Evolutionary conservation across 2,329 filamentous ascomycete species (phyloP), one percentile per base, ranked within the genome.

Genomic region (Didymella sp.): DNA sequence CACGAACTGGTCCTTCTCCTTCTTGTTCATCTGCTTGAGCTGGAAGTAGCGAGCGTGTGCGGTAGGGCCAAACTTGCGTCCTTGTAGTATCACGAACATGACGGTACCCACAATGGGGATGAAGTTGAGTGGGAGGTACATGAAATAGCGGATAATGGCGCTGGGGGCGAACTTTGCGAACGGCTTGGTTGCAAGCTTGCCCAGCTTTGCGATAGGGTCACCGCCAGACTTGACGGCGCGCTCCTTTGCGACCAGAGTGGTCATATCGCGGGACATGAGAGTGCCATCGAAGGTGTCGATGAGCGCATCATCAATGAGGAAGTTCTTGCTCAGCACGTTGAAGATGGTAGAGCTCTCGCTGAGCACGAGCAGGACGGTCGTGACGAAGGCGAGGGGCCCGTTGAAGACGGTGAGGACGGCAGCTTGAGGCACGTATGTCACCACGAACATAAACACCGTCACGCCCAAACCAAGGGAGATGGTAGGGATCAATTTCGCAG

Each of bases 61-160:
- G 0, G 78, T 78, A 37, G 86, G 85, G 2, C 83, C 86, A 24
- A 78, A 73, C 56, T 79, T 80, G 67, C 75, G 75, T 17, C 78
- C 80, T 76, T 96, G 92, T 15, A 96, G 73, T 25, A 89, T 74
- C 30, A 97, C 84, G 75, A 96, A 98, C 4, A 92, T 79, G 7
- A 87, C 79, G 0, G 93, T 96, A 6, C 94, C 94, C 17, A 96
- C 85, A 0, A 97, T 84, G 0, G 94, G 94, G 49, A 98, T 92
- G 73, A 96, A 92, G 79, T 97, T 98, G 59, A 98, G 82, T 11
- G 94, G 93, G 38, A 96, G 81, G 73, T 96, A 95, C 78, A 97
- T 85, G 61, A 96, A 73, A 69, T 94, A 94, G 38, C 91, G 83
- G 35, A 96, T 79, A 41, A 96, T 76, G 7, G 88, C 87, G 67